These are phyloP conservation scores for Polytolypa hystricis DNA, from an alignment of 2,329 filamentous ascomycete species.

Conservation along the genomic window DNA sequence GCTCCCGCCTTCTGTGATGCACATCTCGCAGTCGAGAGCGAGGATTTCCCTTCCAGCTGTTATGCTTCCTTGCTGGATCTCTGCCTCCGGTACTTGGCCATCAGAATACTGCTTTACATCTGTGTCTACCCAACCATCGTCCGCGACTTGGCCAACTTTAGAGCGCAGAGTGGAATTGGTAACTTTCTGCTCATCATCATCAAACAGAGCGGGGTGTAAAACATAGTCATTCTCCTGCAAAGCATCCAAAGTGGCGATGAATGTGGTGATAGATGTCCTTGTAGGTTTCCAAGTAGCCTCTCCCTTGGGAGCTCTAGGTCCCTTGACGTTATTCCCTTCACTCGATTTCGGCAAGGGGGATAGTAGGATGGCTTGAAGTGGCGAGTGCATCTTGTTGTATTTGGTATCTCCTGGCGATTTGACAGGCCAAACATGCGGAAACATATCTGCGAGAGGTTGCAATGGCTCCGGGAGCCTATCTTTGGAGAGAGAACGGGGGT, in stretches of 20 bases:
- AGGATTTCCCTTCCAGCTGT: constrained; percentile 70
- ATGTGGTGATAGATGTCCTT: constrained; percentile 71
- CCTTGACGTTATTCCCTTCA: constrained; percentile 44
- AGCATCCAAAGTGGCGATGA: constrained; percentile 61
- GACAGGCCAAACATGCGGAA: constrained; percentile 80
- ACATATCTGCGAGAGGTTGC: constrained; percentile 66
- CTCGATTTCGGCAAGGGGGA: constrained; percentile 59
- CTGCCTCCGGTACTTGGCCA: constrained; percentile 53
- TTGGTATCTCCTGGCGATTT: constrained; percentile 78
- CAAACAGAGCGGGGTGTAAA: constrained; percentile 67
- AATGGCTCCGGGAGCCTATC: constrained; percentile 39
- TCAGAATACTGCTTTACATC: constrained; percentile 55
- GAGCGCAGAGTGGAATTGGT: constrained; percentile 45
- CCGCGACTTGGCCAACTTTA: constrained; percentile 35
- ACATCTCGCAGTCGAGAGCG: constrained; percentile 95
- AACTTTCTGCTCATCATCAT: constrained; percentile 43
- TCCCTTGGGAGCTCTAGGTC: constrained; percentile 51
- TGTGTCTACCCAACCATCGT: constrained; percentile 74
- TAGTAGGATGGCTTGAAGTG: constrained; percentile 71
- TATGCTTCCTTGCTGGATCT: constrained; percentile 70
- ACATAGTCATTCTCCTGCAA: constrained; percentile 74
- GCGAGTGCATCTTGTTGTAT: constrained; percentile 71
- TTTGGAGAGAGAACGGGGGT: constrained; percentile 22
- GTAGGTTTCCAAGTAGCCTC: constrained; percentile 60
- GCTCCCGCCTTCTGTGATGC: constrained; percentile 66